These are phyloP conservation scores for Penicillium arizonense DNA, from an alignment of 495 filamentous ascomycete genomes.

Conservation along the genomic window DNA sequence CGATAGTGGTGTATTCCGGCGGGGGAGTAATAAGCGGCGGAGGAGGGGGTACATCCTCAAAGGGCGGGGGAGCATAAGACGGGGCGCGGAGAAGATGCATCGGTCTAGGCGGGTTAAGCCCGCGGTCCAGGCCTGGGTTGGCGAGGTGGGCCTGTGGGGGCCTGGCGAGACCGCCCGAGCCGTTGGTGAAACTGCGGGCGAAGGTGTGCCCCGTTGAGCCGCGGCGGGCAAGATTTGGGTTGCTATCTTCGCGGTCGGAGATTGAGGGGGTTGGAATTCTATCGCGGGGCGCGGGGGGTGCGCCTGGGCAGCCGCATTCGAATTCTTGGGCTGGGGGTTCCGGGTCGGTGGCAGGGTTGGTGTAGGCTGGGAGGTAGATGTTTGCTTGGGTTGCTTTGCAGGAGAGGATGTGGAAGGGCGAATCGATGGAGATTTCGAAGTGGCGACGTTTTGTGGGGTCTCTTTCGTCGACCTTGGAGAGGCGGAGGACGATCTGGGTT, in stretches of 20 bases:
- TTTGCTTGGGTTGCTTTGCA: constrained; percentile 93
- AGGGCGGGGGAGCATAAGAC: constrained; percentile 86
- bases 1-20: constrained; percentile 80
- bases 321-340: constrained; percentile 48
- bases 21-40: constrained; percentile 82
- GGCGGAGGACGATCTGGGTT: constrained; percentile 86
- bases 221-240: constrained; percentile 13
- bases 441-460: constrained; percentile 84
- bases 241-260: constrained; percentile 26
- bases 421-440: constrained; percentile 99
- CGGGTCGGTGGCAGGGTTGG: constrained; percentile 53
- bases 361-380: constrained; percentile 84
- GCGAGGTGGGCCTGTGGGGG: constrained; percentile 50
- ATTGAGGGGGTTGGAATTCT: constrained; percentile 36
- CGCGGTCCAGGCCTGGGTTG: constrained; percentile 39
- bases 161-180: constrained; percentile 44
- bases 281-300: constrained; percentile 41
- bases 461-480: constrained; percentile 79
- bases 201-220: constrained; percentile 22
- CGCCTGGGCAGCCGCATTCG: constrained; percentile 78
- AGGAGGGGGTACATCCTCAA: constrained; percentile 84
- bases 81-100: constrained; percentile 89
- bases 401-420: constrained; percentile 91
- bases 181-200: constrained; percentile 46
- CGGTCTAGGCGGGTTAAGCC: constrained; percentile 49